Evolutionary conservation across 176 grass and related monocot genomes (phyloP).

Genomic region (Thinopyrum elongatum): DNA sequence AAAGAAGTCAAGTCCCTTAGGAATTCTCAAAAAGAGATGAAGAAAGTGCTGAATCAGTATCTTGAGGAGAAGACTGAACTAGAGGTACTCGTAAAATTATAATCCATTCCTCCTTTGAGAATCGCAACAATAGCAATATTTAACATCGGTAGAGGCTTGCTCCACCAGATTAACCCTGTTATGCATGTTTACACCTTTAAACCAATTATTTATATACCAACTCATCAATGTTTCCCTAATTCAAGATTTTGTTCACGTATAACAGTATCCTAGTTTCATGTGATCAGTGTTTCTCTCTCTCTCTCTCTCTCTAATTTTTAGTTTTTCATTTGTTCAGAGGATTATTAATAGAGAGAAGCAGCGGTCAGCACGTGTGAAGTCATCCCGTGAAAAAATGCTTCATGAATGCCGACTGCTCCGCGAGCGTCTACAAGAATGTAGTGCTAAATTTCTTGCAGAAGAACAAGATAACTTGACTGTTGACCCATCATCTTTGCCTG

Average conservation of each 20-base stretch:
- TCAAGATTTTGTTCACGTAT: background rate
- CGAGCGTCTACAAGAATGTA: conserved; percentile 79
- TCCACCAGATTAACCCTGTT: background rate
- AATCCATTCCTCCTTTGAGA: background rate
- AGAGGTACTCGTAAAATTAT: conserved; percentile 50
- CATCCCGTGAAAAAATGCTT: conserved; percentile 65
- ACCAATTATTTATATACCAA: conserved; percentile 1
- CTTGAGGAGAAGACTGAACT: conserved; percentile 83
- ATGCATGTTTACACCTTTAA: background rate
- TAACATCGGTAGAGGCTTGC: conserved; percentile 19
- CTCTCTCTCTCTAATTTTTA: background rate
- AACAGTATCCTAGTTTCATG: background rate
- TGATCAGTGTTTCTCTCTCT: background rate
- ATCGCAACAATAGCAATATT: conserved; percentile 6
- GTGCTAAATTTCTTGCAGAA: conserved; percentile 72
- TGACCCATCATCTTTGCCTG: conserved; percentile 66
- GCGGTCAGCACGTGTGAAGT: conserved; percentile 40
- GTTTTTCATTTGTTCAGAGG: conserved; percentile 48
- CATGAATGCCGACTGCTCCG: conserved; percentile 71
- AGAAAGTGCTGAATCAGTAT: conserved; percentile 65
- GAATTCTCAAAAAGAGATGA: conserved; percentile 85
- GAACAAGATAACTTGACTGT: conserved; percentile 59
- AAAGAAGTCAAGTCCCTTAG: conserved; percentile 95
- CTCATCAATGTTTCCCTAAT: background rate
- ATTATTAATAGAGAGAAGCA: conserved; percentile 57